Percentiles rank a stretch among this genome's conserved stretches.
Evolutionary conservation across 495 filamentous ascomycete genomes (phyloP).

Genomic region (Aspergillus nanangensis): DNA sequence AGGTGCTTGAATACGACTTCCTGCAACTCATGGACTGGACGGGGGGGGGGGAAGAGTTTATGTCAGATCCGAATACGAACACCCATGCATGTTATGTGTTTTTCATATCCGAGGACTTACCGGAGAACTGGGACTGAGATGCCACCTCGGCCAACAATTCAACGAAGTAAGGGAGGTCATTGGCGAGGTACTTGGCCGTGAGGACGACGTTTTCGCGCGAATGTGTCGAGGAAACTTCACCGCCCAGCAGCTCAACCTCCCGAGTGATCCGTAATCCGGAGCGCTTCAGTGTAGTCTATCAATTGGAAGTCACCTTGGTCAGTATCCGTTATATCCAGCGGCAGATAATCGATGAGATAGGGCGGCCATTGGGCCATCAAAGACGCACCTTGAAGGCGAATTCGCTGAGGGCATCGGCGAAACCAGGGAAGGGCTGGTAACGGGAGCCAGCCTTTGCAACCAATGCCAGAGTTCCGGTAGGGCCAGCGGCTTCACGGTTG

Average conservation of each 20-base stretch:
- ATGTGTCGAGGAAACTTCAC: constrained; percentile 77
- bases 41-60: neutral
- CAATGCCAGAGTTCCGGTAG: constrained; percentile 83
- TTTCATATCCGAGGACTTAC: constrained; percentile 52
- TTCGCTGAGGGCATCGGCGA: constrained; percentile 82
- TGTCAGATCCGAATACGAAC: too few species aligned
- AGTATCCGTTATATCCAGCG: neutral
- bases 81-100: too few species aligned
- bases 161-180: constrained; percentile 95
- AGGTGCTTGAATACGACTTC: constrained; percentile 78
- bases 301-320: constrained; percentile 14
- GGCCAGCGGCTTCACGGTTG: constrained; percentile 78
- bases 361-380: constrained; percentile 22
- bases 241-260: constrained; percentile 91
- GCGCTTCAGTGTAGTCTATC: constrained; percentile 77
- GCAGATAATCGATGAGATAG: neutral
- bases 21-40: constrained; percentile 75
- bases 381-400: constrained; percentile 91
- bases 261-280: constrained; percentile 86
- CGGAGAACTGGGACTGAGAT: constrained; percentile 75
- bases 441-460: constrained; percentile 90
- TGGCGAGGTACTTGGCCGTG: constrained; percentile 87
- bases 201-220: constrained; percentile 89
- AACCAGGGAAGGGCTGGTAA: constrained; percentile 83
- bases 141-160: constrained; percentile 93